phyloP scores from a whole-genome alignment of 331 rosid species.

The Quercus tomentella region DNA sequence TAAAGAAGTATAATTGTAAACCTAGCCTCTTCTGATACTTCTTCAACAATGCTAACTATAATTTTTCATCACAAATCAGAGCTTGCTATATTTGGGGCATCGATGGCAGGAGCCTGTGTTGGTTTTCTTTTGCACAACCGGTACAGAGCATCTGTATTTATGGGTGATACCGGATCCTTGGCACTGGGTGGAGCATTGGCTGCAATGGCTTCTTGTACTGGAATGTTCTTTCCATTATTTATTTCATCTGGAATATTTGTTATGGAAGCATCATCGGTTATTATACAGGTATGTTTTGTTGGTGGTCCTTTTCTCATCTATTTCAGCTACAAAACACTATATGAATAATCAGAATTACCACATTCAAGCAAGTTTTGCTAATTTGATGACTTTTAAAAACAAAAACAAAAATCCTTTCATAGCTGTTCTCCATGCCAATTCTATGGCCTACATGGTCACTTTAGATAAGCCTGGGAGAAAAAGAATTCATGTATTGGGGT shows the following conservation, averaged over 20 bases:
- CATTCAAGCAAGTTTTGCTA: background rate
- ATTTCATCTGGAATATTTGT: conserved; percentile 72
- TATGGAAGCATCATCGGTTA: conserved; percentile 60
- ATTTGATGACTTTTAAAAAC: too few species aligned
- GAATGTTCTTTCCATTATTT: conserved; percentile 90
- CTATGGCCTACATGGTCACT: too few species aligned
- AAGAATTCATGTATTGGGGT: too few species aligned
- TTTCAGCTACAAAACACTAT: background rate
- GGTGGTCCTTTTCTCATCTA: background rate
- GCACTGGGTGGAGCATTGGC: conserved; percentile 94
- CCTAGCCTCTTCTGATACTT: conserved; percentile 11
- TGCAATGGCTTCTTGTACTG: conserved; percentile 94
- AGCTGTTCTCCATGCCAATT: too few species aligned
- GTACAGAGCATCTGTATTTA: conserved; percentile 77
- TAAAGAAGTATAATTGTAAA: background rate
- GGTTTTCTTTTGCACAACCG: conserved; percentile 96
- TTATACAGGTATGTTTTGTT: conserved; percentile 57
- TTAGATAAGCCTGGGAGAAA: too few species aligned
- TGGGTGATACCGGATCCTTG: conserved; percentile 91
- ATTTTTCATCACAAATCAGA: conserved; percentile 43
- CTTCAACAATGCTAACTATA: conserved; percentile 3
- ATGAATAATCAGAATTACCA: background rate
- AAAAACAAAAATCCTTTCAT: too few species aligned
- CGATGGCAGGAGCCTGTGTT: conserved; percentile 99
- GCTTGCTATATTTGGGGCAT: conserved; percentile 90